Evolutionary conservation across 352 stramenopile species (phyloP), one percentile per base, ranked within the genome.

Genomic region (Phytophthora macrochlamydospora): DNA sequence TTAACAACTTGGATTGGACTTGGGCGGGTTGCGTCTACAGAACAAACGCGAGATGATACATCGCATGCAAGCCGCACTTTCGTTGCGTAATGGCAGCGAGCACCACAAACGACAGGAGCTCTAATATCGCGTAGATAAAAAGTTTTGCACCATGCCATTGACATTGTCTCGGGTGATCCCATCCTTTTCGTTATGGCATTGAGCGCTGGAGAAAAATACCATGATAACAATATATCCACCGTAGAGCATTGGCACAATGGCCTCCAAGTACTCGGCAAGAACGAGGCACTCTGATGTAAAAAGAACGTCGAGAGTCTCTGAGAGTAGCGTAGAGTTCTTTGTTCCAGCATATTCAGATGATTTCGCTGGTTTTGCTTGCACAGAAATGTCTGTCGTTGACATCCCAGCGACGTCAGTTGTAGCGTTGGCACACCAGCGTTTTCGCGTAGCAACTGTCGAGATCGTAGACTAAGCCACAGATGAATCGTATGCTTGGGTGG

Each of bases 231-330:
- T 40, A 40, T 40, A 11, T 40, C 9, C 9, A 40, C 35, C 35
- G 9, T 40, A 40, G 35, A 40, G 35, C 9, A 40, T 6, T 11
- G 35, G 35, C 6, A 40, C 9, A 11, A 40, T 11, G 35, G 9
- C 35, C 9, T 40, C 35, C 9, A 40, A 11, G 35, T 40, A 40
- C 35, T 40, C 35, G 35, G 35, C 9, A 6, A 40, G 9, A 6
- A 40, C 6, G 35, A 40, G 35, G 9, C 35, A 40, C 29, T 59
- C 40, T 14, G 40, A 29, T n/a, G 53, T 59, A 24, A 51, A 51
- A 6, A 59, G 30, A 8, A n/a, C 30, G 40, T 59, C 30, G 7
- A 59, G 40, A 7, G 53, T 28, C 7, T 48, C 42, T 6, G 32
- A 4, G 14, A 59, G 28, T 12, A 24, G 18, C 38, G 8, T 8